Evolutionary conservation across 2,329 filamentous ascomycete species (phyloP), one percentile per base, ranked within the genome.

Genomic region (Colletotrichum brevisporum): DNA sequence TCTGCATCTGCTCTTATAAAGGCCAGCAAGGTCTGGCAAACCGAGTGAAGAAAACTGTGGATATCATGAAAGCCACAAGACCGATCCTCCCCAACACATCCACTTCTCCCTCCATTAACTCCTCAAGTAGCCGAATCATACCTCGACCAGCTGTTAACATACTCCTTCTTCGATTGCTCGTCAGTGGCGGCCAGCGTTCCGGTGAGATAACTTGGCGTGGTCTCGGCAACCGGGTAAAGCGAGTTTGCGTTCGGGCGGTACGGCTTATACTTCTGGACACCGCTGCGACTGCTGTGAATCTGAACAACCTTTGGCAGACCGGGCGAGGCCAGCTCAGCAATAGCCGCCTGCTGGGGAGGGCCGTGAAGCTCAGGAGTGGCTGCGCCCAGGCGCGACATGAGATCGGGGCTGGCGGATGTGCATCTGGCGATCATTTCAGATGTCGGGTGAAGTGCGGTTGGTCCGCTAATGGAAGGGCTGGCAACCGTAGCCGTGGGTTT

Each of bases 341-440:
- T 31, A 15, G 69, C 68, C 16, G 71, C 71, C 26, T 61, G 53
- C 59, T 71, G 62, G 15, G 71, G 71, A 13, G 69, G 66, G 15
- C 65, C 69, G 5, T 71, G 69, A 41, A 72, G 39, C 54, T 72
- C 71, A 43, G 71, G 71, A 26, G 71, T 72, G 4, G 71, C 58
- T 8, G 69, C 61, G n/a, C 58, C 63, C 18, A 56, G 18, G 4
- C 70, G 70, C 36, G 63, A 61, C 13, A 63, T 41, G 16, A 52
- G 53, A 21, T 60, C 55, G 8, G 60, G 60, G 39, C 53, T 67
- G 39, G 56, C 53, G 2, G 59, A 65, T 4, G 57, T n/a, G 31
- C 55, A 54, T 52, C 53, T 59, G 21, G 31, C 41, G 15, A 43
- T 43, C 31, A 36, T 47, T 18, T 16, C 45, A 16, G 15, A 52